Evolutionary conservation across 2,329 filamentous ascomycete genomes (phyloP).

Genomic region (Coleophoma eucalyptorum): DNA sequence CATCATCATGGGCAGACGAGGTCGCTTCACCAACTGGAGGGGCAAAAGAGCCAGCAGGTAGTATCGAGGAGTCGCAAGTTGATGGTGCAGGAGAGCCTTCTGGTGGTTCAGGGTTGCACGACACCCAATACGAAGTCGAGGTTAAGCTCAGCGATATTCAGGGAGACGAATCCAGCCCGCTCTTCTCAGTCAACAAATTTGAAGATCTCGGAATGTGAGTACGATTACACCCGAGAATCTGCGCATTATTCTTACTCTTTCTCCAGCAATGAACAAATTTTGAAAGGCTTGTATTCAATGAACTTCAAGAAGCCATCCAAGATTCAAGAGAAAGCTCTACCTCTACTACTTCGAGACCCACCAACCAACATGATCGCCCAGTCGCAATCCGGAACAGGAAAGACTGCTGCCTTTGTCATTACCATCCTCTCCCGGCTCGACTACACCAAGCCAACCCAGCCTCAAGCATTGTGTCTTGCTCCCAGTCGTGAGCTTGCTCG

Average conservation of each 20-base stretch:
- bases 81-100: conserved; percentile 39
- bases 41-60: conserved; percentile 4
- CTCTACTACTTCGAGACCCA: conserved; percentile 82
- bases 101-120: conserved; percentile 52
- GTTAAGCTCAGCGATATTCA: conserved; percentile 90
- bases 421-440: conserved; percentile 88
- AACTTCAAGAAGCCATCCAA: conserved; percentile 95
- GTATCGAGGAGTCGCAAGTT: conserved; percentile 25
- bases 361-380: conserved; percentile 93
- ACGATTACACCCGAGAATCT: neutral
- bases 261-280: conserved; percentile 55
- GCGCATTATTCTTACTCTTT: conserved; percentile 5
- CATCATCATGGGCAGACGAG: conserved; percentile 37
- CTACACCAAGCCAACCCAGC: conserved; percentile 59
- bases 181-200: conserved; percentile 82
- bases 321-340: conserved; percentile 92
- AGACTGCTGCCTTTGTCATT: conserved; percentile 94
- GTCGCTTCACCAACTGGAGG: conserved; percentile 24
- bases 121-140: conserved; percentile 83
- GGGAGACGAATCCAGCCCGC: conserved; percentile 78
- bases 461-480: conserved; percentile 85
- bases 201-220: conserved; percentile 81
- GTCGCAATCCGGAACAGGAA: conserved; percentile 98
- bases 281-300: conserved; percentile 74
- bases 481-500: conserved; percentile 92